Percentiles rank a stretch among this genome's conserved stretches.
Conservation (phyloP, 495 filamentous ascomycete genomes). For the Aspergillus coremiiformis region DNA sequence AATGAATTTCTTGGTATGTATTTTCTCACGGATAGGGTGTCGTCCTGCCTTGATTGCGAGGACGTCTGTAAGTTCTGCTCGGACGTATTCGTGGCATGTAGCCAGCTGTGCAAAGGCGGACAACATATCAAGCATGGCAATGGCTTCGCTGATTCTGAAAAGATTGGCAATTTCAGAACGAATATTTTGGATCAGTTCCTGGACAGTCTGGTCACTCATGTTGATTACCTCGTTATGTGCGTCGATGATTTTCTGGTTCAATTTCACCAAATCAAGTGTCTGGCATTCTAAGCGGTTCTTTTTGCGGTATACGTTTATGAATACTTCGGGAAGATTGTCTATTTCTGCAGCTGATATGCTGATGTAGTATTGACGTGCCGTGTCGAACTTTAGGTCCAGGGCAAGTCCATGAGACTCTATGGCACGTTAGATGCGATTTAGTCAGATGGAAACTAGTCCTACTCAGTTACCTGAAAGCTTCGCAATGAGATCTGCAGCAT, state of each 20-base stretch:
- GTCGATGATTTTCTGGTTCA: conserved; percentile 67
- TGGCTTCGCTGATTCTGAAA: conserved; percentile 73
- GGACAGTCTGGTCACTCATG: conserved; percentile 62
- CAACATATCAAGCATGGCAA: conserved; percentile 93
- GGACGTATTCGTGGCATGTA: conserved; percentile 69
- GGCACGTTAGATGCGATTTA: conserved; percentile 16
- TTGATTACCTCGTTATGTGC: conserved; percentile 72
- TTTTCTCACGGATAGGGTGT: conserved; percentile 78
- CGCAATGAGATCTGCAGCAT: conserved; percentile 63
- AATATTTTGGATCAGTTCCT: conserved; percentile 60
- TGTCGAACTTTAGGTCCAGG: conserved; percentile 68
- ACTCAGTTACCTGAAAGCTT: conserved; percentile 48
- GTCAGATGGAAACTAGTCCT: not conserved
- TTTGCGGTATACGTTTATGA: conserved; percentile 69
- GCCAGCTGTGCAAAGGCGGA: conserved; percentile 72
- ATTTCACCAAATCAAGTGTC: conserved; percentile 73
- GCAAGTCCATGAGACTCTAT: conserved; percentile 51
- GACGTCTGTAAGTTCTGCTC: conserved; percentile 66
- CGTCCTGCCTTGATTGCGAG: conserved; percentile 74
- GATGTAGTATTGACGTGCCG: conserved; percentile 71
- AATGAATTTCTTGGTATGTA: conserved; percentile 58
- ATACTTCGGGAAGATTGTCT: conserved; percentile 58
- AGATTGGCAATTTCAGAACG: conserved; percentile 59
- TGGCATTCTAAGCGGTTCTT: conserved; percentile 75
- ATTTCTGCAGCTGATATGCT: conserved; percentile 57